Evolutionary conservation across 805 yeast genomes (phyloP).

Genomic region (Pichia occidentalis): DNA sequence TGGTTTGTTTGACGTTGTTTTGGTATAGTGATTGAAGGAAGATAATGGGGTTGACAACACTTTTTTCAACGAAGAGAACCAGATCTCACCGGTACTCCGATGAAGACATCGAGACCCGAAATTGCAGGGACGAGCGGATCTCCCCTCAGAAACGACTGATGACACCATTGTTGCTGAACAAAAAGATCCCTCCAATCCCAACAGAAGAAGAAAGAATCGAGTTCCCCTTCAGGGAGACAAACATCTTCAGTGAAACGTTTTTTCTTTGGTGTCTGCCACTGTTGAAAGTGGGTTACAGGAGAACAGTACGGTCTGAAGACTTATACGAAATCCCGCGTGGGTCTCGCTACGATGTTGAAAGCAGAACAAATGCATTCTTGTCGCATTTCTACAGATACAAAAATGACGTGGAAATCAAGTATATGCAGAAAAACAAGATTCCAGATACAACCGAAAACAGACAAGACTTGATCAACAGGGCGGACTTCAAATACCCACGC

Average conservation of each 20-base stretch:
- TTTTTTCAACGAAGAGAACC: slow-evolving; percentile 7
- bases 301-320: slow-evolving; percentile 65
- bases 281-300: slow-evolving; percentile 58
- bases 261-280: slow-evolving; percentile 68
- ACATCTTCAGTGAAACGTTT: slow-evolving; percentile 37
- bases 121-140: slow-evolving; percentile 17
- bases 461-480: slow-evolving; percentile 26
- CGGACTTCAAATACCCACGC: slow-evolving; percentile 37
- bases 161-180: slow-evolving; percentile 27
- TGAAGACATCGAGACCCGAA: slow-evolving; percentile 16
- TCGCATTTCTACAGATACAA: slow-evolving; percentile 28
- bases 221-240: slow-evolving; percentile 39
- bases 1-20: too few relatives aligned
- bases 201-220: slow-evolving; percentile 40
- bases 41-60: slow-evolving; percentile 3
- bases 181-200: slow-evolving; percentile 47
- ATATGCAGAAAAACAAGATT: slow-evolving; percentile 28
- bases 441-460: slow-evolving; percentile 33
- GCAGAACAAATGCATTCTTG: slow-evolving; percentile 31
- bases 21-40: too few relatives aligned
- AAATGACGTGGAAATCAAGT: slow-evolving; percentile 27
- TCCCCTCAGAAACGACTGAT: slow-evolving; percentile 32
- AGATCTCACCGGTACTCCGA: slow-evolving; percentile 7
- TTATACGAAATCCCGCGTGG: slow-evolving; percentile 41
- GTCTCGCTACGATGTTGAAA: slow-evolving; percentile 35